Evolutionary conservation across 768 basidiomycete genomes (phyloP).

Genomic region (Pulveroboletus sp.): DNA sequence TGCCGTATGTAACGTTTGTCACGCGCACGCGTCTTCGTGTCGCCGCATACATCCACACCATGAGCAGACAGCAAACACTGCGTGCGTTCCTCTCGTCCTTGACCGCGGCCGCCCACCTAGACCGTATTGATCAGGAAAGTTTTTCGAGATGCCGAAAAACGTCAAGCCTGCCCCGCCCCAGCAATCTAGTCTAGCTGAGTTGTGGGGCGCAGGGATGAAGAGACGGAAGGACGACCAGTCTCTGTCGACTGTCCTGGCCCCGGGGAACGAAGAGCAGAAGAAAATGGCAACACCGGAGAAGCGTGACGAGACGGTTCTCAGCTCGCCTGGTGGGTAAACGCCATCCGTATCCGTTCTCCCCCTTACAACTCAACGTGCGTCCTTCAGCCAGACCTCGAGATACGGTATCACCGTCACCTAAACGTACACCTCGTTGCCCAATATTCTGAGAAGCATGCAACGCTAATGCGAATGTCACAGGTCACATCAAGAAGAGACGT

Average conservation of each 20-base stretch:
- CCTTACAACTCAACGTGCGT: constrained; percentile 2
- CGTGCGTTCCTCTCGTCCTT: constrained; percentile 35
- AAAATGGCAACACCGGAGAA: constrained; percentile 15
- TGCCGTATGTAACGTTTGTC: constrained; percentile 19
- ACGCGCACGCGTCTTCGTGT: constrained; percentile 20
- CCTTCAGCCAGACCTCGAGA: constrained; percentile 36
- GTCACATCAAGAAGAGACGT: constrained; percentile 46
- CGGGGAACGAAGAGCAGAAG: constrained; percentile 25
- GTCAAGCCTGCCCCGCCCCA: constrained; percentile 65
- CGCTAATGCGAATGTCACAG: constrained; percentile 11
- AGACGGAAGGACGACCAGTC: constrained; percentile 23
- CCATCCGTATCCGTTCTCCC: not conserved
- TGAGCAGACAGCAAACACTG: constrained; percentile 74
- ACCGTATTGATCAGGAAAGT: constrained; percentile 48
- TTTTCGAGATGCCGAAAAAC: constrained; percentile 68
- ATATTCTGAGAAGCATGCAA: not conserved
- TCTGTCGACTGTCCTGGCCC: constrained; percentile 15
- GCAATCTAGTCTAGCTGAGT: constrained; percentile 71
- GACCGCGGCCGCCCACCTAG: not conserved
- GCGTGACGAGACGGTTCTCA: not conserved
- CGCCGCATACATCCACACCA: constrained; percentile 23
- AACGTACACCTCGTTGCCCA: constrained; percentile 11
- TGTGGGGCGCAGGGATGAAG: constrained; percentile 60
- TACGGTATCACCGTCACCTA: constrained; percentile 25
- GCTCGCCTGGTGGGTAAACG: constrained; percentile 11